Percentiles rank a stretch among this genome's conserved stretches.
phyloP scores from a whole-genome alignment of 2,329 filamentous ascomycete species.

The Moelleriella libera region DNA sequence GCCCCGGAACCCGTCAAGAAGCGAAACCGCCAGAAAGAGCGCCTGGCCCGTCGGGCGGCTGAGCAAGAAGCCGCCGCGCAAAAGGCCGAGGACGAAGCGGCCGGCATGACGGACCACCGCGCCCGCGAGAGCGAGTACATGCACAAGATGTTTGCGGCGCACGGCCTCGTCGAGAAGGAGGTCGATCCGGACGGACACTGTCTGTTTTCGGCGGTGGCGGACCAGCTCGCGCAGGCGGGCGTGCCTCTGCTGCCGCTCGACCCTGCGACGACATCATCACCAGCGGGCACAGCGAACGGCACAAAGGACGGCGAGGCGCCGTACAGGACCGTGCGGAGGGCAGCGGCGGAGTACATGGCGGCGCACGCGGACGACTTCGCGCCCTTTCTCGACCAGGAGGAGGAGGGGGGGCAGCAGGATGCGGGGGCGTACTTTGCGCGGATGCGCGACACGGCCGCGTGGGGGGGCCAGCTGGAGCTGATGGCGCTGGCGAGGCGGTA shows the following conservation, averaged over 20 bases:
- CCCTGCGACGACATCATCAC: no score
- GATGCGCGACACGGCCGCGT: constrained; percentile 80
- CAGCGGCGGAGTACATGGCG: constrained; percentile 66
- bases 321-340: constrained; percentile 55
- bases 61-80: constrained; percentile 59
- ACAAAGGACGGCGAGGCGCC: constrained; percentile 14
- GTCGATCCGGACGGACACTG: constrained; percentile 91
- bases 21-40: constrained; percentile 81
- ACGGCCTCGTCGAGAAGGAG: constrained; percentile 57
- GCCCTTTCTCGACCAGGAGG: constrained; percentile 82
- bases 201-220: constrained; percentile 58
- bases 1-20: constrained; percentile 40
- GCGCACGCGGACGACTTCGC: constrained; percentile 66
- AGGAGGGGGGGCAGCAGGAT: constrained; percentile 70
- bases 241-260: no score
- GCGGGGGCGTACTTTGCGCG: constrained; percentile 58
- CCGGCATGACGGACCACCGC: constrained; percentile 58
- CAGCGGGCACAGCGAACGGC: no score
- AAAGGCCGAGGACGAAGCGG: constrained; percentile 62
- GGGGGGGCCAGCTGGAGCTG: constrained; percentile 89
- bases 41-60: constrained; percentile 76
- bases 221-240: constrained; percentile 1
- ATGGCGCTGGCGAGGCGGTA: constrained; percentile 73
- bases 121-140: constrained; percentile 58
- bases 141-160: constrained; percentile 46